Conservation (phyloP, 2,329 filamentous ascomycete genomes). For the Fusarium abutilonis region DNA sequence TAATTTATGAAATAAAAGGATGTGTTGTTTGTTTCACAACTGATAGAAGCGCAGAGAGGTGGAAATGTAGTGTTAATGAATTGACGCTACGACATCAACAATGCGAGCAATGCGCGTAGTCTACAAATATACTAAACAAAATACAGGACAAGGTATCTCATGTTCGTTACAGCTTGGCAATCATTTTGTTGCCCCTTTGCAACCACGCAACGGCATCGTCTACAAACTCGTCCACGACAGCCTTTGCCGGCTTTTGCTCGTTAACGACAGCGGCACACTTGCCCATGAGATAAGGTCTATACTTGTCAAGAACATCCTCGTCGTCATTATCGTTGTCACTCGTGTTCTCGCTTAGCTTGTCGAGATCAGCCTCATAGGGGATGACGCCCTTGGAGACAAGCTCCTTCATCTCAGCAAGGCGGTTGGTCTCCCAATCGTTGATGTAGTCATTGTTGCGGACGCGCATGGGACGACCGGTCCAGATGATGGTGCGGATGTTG, state of each 20-base stretch:
- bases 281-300: constrained; percentile 93
- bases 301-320: constrained; percentile 91
- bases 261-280: constrained; percentile 94
- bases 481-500: constrained; percentile 97
- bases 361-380: constrained; percentile 93
- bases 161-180: constrained; percentile 72
- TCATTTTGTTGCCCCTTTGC: constrained; percentile 72
- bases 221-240: constrained; percentile 93
- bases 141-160: constrained; percentile 18
- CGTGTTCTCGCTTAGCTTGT: constrained; percentile 74
- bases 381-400: constrained; percentile 89
- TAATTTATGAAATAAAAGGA: constrained; percentile 26
- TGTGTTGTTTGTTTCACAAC: not conserved
- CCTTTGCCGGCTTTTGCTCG: constrained; percentile 91
- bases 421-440: constrained; percentile 94
- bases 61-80: constrained; percentile 4
- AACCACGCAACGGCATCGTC: constrained; percentile 78
- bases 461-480: constrained; percentile 93
- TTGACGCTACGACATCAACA: constrained; percentile 13
- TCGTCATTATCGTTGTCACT: constrained; percentile 76
- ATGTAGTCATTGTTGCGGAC: constrained; percentile 96
- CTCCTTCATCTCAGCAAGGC: constrained; percentile 88
- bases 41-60: not conserved
- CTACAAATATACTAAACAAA: constrained; percentile 38
- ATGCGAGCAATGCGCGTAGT: constrained; percentile 37